phyloP scores from a whole-genome alignment of 129 eudicot genomes.

The sunflower (Helianthus annuus) region DNA sequence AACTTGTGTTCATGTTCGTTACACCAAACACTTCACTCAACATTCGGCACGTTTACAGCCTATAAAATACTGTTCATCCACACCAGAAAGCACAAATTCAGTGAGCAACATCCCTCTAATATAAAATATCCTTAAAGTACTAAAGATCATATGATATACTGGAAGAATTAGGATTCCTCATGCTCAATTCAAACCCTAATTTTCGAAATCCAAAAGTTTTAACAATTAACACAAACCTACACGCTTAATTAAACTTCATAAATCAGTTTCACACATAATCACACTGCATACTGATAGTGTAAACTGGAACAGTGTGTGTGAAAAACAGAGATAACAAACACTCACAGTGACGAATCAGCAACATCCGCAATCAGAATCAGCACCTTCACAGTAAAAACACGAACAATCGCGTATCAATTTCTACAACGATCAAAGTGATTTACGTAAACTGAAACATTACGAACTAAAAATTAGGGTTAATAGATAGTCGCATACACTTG shows the following conservation, averaged over 20 bases:
- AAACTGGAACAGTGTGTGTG: neutral
- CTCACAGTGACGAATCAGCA: slow-evolving; percentile 12
- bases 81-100: neutral
- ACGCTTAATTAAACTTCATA: neutral
- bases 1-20: no score
- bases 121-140: neutral
- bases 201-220: neutral
- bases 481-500: neutral
- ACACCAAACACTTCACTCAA: no score
- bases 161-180: neutral
- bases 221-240: neutral
- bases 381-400: neutral
- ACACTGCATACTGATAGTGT: neutral
- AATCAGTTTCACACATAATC: neutral
- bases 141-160: neutral
- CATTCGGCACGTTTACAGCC: no score
- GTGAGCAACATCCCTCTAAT: neutral
- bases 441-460: neutral
- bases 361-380: slow-evolving; percentile 8
- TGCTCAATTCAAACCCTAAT: slow-evolving; percentile 5
- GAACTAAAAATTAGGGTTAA: neutral
- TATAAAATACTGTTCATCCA: neutral
- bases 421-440: neutral
- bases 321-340: neutral
- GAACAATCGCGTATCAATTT: neutral